Conservation (phyloP, 345 rosid species). For the Viola odorata region DNA sequence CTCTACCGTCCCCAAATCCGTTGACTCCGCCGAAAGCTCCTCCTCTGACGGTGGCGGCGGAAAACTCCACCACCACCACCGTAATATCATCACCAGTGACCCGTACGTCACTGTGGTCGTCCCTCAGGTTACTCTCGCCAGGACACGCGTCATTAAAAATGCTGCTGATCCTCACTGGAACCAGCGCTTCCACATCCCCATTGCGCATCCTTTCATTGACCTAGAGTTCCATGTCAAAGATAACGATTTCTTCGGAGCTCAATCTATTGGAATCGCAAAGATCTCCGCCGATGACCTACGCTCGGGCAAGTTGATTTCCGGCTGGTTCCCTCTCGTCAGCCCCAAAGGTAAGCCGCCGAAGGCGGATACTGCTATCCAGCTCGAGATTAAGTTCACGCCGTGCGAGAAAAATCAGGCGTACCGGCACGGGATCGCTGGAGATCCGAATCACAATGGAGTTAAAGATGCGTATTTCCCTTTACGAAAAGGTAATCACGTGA, state of each 20-base stretch:
- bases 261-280: constrained; percentile 52
- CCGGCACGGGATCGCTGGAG: constrained; percentile 52
- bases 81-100: constrained; percentile 52
- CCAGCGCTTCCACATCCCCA: constrained; percentile 52
- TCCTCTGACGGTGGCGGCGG: neutral
- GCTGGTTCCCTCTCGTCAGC: constrained; percentile 47
- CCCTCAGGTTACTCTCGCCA: constrained; percentile 82
- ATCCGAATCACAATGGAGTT: constrained; percentile 57
- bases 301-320: constrained; percentile 32
- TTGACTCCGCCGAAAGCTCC: neutral
- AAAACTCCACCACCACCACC: neutral
- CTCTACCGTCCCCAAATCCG: neutral
- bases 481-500: constrained; percentile 60
- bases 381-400: constrained; percentile 63
- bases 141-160: constrained; percentile 72
- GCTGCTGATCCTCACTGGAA: constrained; percentile 61
- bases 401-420: constrained; percentile 51
- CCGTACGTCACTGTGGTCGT: constrained; percentile 79
- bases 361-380: constrained; percentile 38
- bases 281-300: constrained; percentile 43
- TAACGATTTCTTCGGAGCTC: constrained; percentile 71
- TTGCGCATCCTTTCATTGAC: constrained; percentile 62
- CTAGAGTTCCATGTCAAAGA: constrained; percentile 84
- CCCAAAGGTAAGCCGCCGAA: constrained; percentile 47
- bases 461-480: constrained; percentile 69